Base-by-base conservation (phyloP, 495 filamentous ascomycete species). In the Thozetella sp. region DNA sequence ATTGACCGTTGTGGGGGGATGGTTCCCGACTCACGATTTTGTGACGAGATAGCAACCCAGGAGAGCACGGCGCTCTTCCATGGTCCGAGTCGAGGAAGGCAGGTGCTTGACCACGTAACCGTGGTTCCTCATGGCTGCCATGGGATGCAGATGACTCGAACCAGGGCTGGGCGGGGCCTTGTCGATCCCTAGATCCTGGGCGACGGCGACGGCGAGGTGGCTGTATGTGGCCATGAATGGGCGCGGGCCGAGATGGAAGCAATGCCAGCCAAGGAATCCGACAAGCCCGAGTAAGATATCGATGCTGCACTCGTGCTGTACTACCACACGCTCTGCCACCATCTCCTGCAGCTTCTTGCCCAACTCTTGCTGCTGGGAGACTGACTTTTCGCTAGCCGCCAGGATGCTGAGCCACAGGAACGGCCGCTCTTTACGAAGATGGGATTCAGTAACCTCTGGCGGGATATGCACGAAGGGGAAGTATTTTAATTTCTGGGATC, bases 201-300 rank as follows among this genome's bases (percentile, higher is more conserved):
- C 43, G 3, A 48, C 43, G 3, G 43, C 43, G n/a, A 19, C 43
- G 6, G 43, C 43, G n/a, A 48, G 43, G n/a, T 48, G 43, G n/a
- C 43, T 3, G n/a, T 48, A 48, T n/a, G 20, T 48, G 43, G 43
- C 20, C 10, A 48, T 48, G 43, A 48, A 48, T 48, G 43, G 43
- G n/a, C 20, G 43, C 20, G 43, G 6, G 10, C 43, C 43, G n/a
- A 48, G n/a, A 19, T 48, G 43, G n/a, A 10, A 48, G 3, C 43
- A 10, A 4, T 15, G 11, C 79, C 81, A 83, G 55, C 69, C 74
- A 6, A 78, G 64, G 65, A 73, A 77, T 20, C 71, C 70, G 51
- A 86, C 65, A 20, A 82, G 52, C 0, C 80, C 83, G 15, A 80
- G 71, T 22, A 86, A 64, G 25, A 85, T 67, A 55, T 85, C 83